phyloP scores from a whole-genome alignment of 495 filamentous ascomycete genomes.

The Annulohypoxylon moriforme region DNA sequence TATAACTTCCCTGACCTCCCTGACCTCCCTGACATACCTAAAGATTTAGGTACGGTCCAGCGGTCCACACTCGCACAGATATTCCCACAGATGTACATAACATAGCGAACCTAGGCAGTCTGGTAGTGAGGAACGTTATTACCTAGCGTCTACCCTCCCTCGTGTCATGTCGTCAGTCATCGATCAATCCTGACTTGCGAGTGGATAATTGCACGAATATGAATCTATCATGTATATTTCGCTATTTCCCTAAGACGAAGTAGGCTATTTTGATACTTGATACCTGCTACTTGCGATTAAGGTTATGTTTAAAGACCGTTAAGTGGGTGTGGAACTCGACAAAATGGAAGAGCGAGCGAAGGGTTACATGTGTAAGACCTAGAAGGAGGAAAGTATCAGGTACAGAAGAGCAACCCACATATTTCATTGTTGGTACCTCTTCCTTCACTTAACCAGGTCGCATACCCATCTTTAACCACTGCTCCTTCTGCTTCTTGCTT shows the following conservation, averaged over 20 bases:
- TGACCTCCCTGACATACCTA: too few species aligned
- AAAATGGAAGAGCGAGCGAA: neutral
- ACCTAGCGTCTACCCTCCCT: conserved; percentile 25
- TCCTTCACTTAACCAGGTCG: conserved; percentile 16
- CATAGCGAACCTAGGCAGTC: neutral
- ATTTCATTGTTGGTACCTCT: conserved; percentile 25
- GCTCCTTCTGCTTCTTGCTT: neutral
- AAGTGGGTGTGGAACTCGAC: conserved; percentile 4
- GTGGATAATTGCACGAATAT: conserved; percentile 35
- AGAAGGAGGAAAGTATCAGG: neutral
- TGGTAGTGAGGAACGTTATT: conserved; percentile 8
- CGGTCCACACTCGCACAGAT: neutral
- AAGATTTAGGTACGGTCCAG: too few species aligned
- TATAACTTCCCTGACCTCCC: too few species aligned
- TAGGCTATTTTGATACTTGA: neutral
- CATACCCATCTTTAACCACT: conserved; percentile 10
- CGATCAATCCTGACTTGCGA: conserved; percentile 13
- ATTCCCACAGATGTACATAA: neutral
- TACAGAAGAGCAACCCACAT: conserved; percentile 12
- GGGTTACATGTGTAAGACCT: conserved; percentile 16
- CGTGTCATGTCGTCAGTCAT: conserved; percentile 26
- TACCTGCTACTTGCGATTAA: neutral
- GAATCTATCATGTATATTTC: neutral
- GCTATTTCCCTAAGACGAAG: neutral
- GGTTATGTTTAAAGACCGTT: conserved; percentile 5